Percentiles rank a stretch among this genome's conserved stretches.
Conservation (phyloP, 306 rosid genomes). For the Elaeagnus macrophylla region DNA sequence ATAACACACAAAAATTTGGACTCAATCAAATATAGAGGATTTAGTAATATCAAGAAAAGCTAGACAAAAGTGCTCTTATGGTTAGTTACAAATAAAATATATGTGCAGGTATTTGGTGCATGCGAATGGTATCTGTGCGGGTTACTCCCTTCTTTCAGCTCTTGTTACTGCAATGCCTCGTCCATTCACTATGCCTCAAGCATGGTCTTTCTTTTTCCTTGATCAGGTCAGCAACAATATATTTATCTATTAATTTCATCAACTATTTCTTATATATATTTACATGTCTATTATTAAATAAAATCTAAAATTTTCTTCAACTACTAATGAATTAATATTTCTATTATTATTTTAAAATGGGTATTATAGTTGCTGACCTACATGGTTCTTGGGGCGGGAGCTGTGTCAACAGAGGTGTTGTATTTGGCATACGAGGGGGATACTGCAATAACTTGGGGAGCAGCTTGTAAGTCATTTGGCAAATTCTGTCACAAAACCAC, state of each 20-base stretch:
- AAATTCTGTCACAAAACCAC: slow-evolving; percentile 57
- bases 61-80: no score
- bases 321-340: no score
- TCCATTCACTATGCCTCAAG: slow-evolving; percentile 39
- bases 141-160: slow-evolving; percentile 79
- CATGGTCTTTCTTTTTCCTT: slow-evolving; percentile 84
- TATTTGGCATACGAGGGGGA: slow-evolving; percentile 72
- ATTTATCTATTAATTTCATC: neutral
- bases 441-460: slow-evolving; percentile 43
- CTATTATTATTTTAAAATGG: no score
- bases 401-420: slow-evolving; percentile 53
- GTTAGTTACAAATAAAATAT: neutral
- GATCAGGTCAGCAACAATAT: slow-evolving; percentile 49
- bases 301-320: no score
- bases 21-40: no score
- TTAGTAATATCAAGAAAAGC: no score
- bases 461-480: slow-evolving; percentile 57
- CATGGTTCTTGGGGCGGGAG: slow-evolving; percentile 59
- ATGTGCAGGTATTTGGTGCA: slow-evolving; percentile 76
- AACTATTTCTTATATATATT: neutral
- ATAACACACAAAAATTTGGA: no score
- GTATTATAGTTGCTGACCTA: slow-evolving; percentile 48
- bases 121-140: slow-evolving; percentile 86
- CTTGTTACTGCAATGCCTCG: slow-evolving; percentile 52
- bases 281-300: no score